These are phyloP conservation scores for Porogramme epimiltina DNA, from an alignment of 1,284 basidiomycete species.

Conservation along the genomic window DNA sequence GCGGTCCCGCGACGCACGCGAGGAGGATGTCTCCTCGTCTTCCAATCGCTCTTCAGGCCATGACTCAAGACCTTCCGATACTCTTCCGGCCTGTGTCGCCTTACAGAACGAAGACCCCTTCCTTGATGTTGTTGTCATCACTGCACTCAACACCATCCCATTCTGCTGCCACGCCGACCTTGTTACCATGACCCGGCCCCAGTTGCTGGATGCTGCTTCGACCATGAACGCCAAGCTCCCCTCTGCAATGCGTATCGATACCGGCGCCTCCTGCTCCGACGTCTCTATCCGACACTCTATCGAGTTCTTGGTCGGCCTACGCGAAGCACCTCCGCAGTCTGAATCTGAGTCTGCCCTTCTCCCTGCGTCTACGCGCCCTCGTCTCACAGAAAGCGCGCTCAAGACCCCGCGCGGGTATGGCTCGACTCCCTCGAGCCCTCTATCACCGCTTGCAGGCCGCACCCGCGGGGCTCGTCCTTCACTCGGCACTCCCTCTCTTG, in stretches of 20 bases:
- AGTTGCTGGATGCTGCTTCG: slow-evolving; percentile 47
- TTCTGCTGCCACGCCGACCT: slow-evolving; percentile 69
- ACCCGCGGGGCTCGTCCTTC: slow-evolving; percentile 7
- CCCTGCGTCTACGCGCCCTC: background rate
- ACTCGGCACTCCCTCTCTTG: slow-evolving; percentile 15
- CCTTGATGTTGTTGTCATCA: slow-evolving; percentile 58
- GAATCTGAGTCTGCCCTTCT: background rate
- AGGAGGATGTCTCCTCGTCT: background rate
- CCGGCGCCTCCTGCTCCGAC: slow-evolving; percentile 32
- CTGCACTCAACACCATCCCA: slow-evolving; percentile 47
- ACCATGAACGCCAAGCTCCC: slow-evolving; percentile 52
- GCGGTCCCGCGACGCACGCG: slow-evolving; percentile 16
- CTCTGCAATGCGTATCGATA: slow-evolving; percentile 44
- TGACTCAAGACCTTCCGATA: too few relatives aligned
- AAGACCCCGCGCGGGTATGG: background rate
- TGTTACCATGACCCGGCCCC: slow-evolving; percentile 48
- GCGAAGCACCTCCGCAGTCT: slow-evolving; percentile 20
- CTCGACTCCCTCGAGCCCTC: slow-evolving; percentile 13
- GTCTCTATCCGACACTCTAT: slow-evolving; percentile 46
- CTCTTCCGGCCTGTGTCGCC: slow-evolving; percentile 10
- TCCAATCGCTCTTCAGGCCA: too few relatives aligned
- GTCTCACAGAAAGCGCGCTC: too few relatives aligned
- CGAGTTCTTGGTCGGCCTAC: slow-evolving; percentile 55
- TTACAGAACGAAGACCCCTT: slow-evolving; percentile 52
- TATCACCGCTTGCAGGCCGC: slow-evolving; percentile 20